Base-by-base conservation (phyloP, 768 basidiomycete species). In the Pulveroboletus sp. region DNA sequence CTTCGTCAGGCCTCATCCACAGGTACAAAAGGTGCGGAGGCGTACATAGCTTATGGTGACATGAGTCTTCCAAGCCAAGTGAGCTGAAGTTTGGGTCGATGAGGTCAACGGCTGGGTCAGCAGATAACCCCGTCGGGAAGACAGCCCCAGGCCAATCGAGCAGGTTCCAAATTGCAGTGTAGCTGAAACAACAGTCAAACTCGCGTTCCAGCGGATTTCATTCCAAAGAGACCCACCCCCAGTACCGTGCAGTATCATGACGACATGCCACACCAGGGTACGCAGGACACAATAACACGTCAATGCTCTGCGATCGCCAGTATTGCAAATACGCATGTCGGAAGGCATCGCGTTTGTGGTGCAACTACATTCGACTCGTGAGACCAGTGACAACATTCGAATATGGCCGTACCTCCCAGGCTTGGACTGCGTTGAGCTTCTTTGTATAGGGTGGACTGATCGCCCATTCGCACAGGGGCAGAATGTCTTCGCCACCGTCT, bases 71-170 rank as follows among this genome's bases (percentile, higher is more conserved):
- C 5, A 57, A 50, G 11, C 63, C 46, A 42, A 65, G 35, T 15
- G 50, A 42, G 1, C 35, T 40, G 27, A 50, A 48, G 24, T 17
- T 18, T 8, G 61, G 39, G 39, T 57, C 38, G 17, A 49, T 12
- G 18, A 45, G 14, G 27, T 71, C 70, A 6, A 65, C 5, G 2
- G 55, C 37, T 36, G 69, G 58, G 46, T 69, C 61, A 39, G 49
- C 54, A 15, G 51, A 35, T 21, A 69, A 63, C n/a, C 74, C 73
- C 17, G 71, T 73, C 8, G 75, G 77, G 61, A 78, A 73, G 5
- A 75, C 71, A 3, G 67, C 70, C 1, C 69, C 68, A 0, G 76
- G 70, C 45, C 71, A 76, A 57, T 78, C 77, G 12, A 70, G 57
- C 14, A 77, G 55, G 50, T 78, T 78, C 66, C 70, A 74, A 21